phyloP scores from a whole-genome alignment of 2,329 filamentous ascomycete genomes.

The Diplodia corticola region DNA sequence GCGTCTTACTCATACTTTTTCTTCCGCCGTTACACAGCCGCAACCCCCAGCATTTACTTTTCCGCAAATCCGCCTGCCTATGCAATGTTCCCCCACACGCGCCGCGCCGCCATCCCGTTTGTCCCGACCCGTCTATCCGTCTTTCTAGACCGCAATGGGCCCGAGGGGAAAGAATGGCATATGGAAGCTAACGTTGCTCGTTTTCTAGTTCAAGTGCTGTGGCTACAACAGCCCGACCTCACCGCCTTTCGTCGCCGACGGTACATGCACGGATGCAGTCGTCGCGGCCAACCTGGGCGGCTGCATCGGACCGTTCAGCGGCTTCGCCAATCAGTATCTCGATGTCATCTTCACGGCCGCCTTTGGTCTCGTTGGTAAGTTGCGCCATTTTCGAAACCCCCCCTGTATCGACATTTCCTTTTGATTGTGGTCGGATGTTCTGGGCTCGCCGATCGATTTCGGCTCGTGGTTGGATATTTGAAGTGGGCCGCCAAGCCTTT shows the following conservation, averaged over 20 bases:
- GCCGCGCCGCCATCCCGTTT: background rate
- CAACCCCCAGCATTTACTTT: conserved; percentile 4
- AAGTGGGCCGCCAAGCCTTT: conserved; percentile 8
- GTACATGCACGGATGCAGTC: conserved; percentile 67
- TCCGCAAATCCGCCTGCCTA: conserved; percentile 16
- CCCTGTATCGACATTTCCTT: background rate
- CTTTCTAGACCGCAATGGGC: conserved; percentile 6
- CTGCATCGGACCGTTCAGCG: conserved; percentile 67
- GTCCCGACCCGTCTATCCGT: background rate
- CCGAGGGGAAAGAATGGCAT: background rate
- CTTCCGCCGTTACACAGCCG: conserved; percentile 19
- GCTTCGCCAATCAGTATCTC: conserved; percentile 69
- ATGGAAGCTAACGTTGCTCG: conserved; percentile 23
- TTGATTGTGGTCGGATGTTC: background rate
- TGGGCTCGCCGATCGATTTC: background rate
- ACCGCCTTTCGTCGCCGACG: conserved; percentile 66
- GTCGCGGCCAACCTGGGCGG: conserved; percentile 69
- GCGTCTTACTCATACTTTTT: conserved; percentile 16
- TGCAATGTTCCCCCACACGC: conserved; percentile 11
- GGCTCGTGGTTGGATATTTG: background rate
- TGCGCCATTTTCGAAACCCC: conserved; percentile 23
- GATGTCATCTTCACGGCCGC: conserved; percentile 76
- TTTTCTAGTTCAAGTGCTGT: conserved; percentile 71
- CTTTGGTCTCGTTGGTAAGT: conserved; percentile 72
- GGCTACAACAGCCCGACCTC: conserved; percentile 74